Percentiles rank a stretch among this genome's conserved stretches.
Evolutionary conservation across 371 early-diverging fungal genomes (phyloP).

Genomic region (Haplosporangium sp.): DNA sequence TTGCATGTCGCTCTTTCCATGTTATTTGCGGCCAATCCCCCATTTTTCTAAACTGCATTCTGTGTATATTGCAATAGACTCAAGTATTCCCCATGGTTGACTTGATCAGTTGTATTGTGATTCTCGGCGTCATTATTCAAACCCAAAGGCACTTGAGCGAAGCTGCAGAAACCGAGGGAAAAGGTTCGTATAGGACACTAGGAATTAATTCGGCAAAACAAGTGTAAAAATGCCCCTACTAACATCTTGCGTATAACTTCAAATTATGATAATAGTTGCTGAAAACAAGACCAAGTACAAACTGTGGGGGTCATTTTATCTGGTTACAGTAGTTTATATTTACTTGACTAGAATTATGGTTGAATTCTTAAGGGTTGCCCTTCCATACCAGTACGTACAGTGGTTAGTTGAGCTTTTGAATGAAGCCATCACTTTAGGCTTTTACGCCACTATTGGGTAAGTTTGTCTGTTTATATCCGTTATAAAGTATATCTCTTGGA

Average conservation of each 20-base stretch:
- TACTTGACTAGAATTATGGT: constrained; percentile 68
- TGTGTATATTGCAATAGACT: constrained; percentile 33
- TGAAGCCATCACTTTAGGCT: constrained; percentile 63
- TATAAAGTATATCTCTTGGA: neutral
- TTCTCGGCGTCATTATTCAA: constrained; percentile 67
- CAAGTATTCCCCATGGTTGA: constrained; percentile 65
- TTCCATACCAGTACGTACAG: constrained; percentile 65
- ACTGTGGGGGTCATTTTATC: constrained; percentile 69
- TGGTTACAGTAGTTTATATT: constrained; percentile 67
- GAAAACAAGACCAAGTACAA: constrained; percentile 66
- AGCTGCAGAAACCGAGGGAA: constrained; percentile 63
- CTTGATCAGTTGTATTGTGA: constrained; percentile 61
- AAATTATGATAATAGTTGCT: constrained; percentile 38
- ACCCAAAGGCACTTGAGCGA: constrained; percentile 63
- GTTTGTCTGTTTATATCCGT: neutral
- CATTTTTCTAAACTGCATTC: neutral
- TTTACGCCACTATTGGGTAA: constrained; percentile 66
- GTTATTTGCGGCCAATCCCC: no score
- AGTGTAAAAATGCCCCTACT: neutral
- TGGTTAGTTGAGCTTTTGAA: constrained; percentile 68
- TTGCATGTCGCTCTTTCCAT: neutral
- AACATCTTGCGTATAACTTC: neutral
- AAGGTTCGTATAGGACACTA: constrained; percentile 50
- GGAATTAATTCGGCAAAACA: no score
- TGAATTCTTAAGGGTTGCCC: constrained; percentile 60